phyloP scores from a whole-genome alignment of 2,329 filamentous ascomycete genomes.

The Trichoderma pleuroti region DNA sequence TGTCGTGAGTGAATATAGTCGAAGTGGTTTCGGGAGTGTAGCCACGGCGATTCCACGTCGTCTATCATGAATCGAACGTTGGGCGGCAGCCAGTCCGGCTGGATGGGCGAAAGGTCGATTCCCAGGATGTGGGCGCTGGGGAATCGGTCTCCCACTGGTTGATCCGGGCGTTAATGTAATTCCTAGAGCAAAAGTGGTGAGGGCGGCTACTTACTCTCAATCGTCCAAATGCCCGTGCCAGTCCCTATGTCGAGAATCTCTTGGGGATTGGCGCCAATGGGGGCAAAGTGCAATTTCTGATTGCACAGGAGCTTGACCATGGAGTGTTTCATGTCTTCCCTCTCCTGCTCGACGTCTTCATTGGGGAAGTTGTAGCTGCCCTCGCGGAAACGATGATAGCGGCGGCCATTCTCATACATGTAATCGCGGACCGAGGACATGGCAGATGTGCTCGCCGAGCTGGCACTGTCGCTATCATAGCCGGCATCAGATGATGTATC shows the following conservation, averaged over 20 bases:
- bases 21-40: slow-evolving; percentile 52
- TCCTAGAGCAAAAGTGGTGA: neutral
- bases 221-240: slow-evolving; percentile 58
- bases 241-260: slow-evolving; percentile 56
- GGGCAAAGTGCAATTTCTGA: slow-evolving; percentile 49
- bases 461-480: slow-evolving; percentile 37
- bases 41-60: slow-evolving; percentile 55
- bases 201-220: slow-evolving; percentile 43
- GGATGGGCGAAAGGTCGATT: slow-evolving; percentile 47
- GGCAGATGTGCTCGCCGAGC: slow-evolving; percentile 38
- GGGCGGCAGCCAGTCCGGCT: slow-evolving; percentile 50
- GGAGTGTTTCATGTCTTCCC: slow-evolving; percentile 55
- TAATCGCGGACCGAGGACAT: slow-evolving; percentile 47
- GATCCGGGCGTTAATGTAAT: neutral
- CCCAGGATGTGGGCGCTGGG: slow-evolving; percentile 43
- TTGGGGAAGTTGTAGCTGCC: slow-evolving; percentile 58
- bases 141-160: slow-evolving; percentile 45
- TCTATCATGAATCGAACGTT: slow-evolving; percentile 56
- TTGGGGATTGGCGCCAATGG: slow-evolving; percentile 45
- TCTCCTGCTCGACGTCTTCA: slow-evolving; percentile 57
- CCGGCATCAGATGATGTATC: slow-evolving; percentile 34
- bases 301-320: slow-evolving; percentile 49
- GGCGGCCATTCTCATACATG: slow-evolving; percentile 54
- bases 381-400: slow-evolving; percentile 55
- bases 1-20: slow-evolving; percentile 61